Base-by-base conservation (phyloP, 441 rosid genomes). In the Kokia cookei region DNA sequence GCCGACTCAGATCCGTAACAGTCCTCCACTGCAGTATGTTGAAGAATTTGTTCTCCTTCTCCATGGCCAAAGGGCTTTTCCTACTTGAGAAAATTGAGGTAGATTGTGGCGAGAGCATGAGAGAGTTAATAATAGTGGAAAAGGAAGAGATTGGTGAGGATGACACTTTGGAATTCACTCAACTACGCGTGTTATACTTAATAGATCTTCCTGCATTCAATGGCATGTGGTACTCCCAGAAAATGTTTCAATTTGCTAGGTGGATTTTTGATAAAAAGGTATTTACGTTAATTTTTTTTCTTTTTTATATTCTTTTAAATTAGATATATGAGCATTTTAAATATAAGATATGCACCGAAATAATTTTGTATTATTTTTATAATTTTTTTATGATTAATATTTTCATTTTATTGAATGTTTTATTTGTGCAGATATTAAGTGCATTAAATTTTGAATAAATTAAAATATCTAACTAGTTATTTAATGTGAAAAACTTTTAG, bases 1-100 rank as follows among this genome's bases (percentile, higher is more conserved):
- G 14, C 2, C 65, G n/a, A 1, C 57, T 82, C 58, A 73, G 15
- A 43, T 32, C 0, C 5, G 1, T 82, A 2, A 22, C 1, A 1
- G 77, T 77, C 22, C 0, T 1, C 1, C 0, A n/a, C 0, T 82
- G 80, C n/a, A 2, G 14, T 0, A 26, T 8, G 65, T 48, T 82
- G 66, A 73, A 53, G 58, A 27, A 55, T 37, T 73, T 77, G 35
- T 75, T 82, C 66, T 58, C 81, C 6, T 67, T 68, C 35, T 51
- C 76, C 0, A 2, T 71, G 51, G 71, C 53, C 8, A 50, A 10
- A 26, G 32, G 27, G 12, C 72, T 81, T 24, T 3, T 2, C 2
- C n/a, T 26, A 1, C 74, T 82, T 10, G 29, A 74, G 22, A 65
- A 79, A 64, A 57, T 79, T 12, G 1, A 4, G 1, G 7, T 76